A percentile compares a stretch with the other conserved stretches of the same genome.
phyloP scores from a whole-genome alignment of 2,329 filamentous ascomycete genomes.

The Pseudogymnoascus sp. region DNA sequence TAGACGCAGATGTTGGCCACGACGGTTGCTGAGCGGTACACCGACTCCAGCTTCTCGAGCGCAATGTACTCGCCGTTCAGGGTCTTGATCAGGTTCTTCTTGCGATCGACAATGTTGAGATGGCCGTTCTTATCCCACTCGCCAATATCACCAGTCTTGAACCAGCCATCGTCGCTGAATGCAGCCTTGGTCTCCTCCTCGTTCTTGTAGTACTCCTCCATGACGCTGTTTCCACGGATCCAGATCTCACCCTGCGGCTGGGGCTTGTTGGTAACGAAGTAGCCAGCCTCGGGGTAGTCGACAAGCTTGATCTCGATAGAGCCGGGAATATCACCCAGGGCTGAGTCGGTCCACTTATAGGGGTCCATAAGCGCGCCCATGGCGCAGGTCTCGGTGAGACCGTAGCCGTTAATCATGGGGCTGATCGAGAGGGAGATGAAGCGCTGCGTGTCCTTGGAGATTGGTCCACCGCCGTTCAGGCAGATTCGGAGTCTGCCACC shows the following conservation, averaged over 20 bases:
- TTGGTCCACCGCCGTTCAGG: constrained; percentile 86
- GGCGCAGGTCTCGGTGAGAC: constrained; percentile 84
- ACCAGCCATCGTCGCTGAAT: constrained; percentile 71
- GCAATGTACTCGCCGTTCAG: constrained; percentile 94
- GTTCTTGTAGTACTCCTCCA: constrained; percentile 73
- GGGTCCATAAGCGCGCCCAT: constrained; percentile 74
- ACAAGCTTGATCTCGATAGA: constrained; percentile 84
- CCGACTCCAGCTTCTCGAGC: constrained; percentile 85
- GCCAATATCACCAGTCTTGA: constrained; percentile 80
- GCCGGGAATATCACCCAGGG: constrained; percentile 69
- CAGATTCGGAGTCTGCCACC: constrained; percentile 80
- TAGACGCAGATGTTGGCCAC: constrained; percentile 84
- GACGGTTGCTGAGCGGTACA: constrained; percentile 70
- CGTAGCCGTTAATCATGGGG: constrained; percentile 89
- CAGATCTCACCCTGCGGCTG: constrained; percentile 81
- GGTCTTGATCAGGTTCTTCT: constrained; percentile 93
- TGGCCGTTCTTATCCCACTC: constrained; percentile 68
- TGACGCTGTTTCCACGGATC: constrained; percentile 70
- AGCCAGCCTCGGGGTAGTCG: constrained; percentile 77
- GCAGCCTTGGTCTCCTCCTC: constrained; percentile 73
- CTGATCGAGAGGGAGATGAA: constrained; percentile 87
- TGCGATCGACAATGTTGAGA: constrained; percentile 72
- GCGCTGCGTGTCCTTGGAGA: constrained; percentile 75
- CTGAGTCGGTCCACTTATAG: constrained; percentile 66
- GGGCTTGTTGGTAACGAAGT: constrained; percentile 54